A percentile compares a stretch with the other conserved stretches of the same genome.
These are phyloP conservation scores for Fusarium nygamai DNA, from an alignment of 2,329 filamentous ascomycete species.

Conservation along the genomic window DNA sequence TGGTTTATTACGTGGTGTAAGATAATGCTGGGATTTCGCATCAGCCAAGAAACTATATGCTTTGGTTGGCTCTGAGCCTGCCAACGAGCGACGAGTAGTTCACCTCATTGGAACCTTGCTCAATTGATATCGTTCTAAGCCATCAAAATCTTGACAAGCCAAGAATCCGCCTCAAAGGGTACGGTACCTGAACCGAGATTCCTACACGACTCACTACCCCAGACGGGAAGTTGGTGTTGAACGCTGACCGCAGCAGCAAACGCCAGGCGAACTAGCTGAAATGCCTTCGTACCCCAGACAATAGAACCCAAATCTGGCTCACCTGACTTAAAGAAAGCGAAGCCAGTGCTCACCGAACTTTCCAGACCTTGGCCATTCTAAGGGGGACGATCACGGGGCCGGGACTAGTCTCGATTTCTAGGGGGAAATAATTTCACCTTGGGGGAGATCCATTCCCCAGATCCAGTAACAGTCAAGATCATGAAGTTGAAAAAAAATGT, in stretches of 20 bases:
- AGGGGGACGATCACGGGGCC: conserved; percentile 37
- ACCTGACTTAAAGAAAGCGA: conserved; percentile 32
- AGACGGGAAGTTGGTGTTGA: conserved; percentile 31
- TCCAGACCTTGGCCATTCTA: conserved; percentile 37
- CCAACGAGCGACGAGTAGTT: conserved; percentile 16
- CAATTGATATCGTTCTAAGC: not conserved
- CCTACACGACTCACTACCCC: conserved; percentile 35
- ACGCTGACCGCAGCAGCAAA: conserved; percentile 19
- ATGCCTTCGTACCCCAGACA: conserved; percentile 20
- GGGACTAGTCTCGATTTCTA: conserved; percentile 26
- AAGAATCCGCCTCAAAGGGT: not conserved
- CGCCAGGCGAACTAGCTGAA: conserved; percentile 28
- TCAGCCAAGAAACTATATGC: conserved; percentile 30
- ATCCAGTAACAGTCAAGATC: conserved; percentile 31
- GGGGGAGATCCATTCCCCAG: conserved; percentile 28
- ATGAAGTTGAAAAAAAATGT: conserved; percentile 26
- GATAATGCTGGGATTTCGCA: conserved; percentile 35
- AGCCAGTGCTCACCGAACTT: conserved; percentile 40
- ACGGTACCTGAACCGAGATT: conserved; percentile 18
- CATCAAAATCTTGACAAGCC: conserved; percentile 19
- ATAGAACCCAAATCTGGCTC: conserved; percentile 24
- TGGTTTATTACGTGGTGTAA: conserved; percentile 35
- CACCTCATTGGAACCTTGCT: conserved; percentile 14
- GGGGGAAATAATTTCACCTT: conserved; percentile 14
- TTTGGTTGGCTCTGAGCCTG: conserved; percentile 20